Evolutionary conservation across 345 rosid species (phyloP).

Genomic region (Kandelia obovata): DNA sequence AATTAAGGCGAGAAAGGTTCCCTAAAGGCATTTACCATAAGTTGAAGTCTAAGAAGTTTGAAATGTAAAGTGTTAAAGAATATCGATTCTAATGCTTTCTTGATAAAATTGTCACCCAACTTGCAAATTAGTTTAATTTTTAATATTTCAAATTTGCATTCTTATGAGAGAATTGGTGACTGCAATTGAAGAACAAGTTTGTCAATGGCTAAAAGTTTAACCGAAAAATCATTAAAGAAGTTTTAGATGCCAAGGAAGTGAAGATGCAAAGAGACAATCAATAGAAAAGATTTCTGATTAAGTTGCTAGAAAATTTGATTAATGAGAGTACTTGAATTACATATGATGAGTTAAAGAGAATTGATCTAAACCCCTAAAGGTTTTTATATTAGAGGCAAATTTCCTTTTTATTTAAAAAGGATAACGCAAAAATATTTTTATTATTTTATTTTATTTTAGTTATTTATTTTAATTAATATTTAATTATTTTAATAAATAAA

Average conservation of each 20-base stretch:
- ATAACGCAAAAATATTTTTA: too few species aligned
- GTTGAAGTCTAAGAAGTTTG: constrained; percentile 1
- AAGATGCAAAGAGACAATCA: not conserved
- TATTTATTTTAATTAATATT: too few species aligned
- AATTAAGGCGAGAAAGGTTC: not conserved
- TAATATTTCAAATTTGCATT: not conserved
- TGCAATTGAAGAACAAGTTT: not conserved
- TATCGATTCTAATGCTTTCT: not conserved
- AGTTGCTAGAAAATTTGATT: too few species aligned
- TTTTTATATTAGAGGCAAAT: too few species aligned
- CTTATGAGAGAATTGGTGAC: not conserved
- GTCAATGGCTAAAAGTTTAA: not conserved
- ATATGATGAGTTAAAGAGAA: too few species aligned
- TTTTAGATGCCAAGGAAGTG: not conserved
- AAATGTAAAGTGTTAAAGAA: not conserved
- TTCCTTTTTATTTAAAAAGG: too few species aligned
- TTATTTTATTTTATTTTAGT: too few species aligned
- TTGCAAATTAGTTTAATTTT: constrained; percentile 3
- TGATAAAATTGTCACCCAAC: not conserved
- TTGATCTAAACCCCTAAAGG: too few species aligned
- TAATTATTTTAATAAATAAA: too few species aligned
- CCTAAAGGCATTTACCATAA: not conserved
- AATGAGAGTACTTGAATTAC: too few species aligned
- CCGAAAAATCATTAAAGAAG: not conserved
- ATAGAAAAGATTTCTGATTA: too few species aligned